Conservation (phyloP, 192 early-diverging fungal genomes). For the Mortierella alpina region DNA sequence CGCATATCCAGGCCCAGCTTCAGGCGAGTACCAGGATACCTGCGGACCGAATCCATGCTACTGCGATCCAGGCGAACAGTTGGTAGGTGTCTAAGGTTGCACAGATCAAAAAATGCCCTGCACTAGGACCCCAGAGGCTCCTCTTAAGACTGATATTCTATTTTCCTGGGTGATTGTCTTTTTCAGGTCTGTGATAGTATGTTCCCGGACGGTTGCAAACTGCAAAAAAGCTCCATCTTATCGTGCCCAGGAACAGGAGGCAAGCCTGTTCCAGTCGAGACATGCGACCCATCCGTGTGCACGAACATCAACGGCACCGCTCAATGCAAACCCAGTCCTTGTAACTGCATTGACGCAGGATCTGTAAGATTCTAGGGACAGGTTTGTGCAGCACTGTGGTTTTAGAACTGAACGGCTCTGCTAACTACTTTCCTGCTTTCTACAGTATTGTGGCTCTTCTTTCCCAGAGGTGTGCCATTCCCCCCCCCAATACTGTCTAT, state of each 20-base stretch:
- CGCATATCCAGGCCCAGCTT: no score
- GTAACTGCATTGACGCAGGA: neutral
- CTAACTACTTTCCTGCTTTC: neutral
- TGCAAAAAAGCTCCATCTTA: neutral
- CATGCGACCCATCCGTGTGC: neutral
- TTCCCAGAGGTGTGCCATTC: conserved; percentile 2
- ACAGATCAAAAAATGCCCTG: no score
- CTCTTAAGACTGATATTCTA: no score
- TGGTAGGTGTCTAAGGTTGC: neutral
- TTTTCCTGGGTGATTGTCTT: no score
- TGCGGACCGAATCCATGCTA: conserved; percentile 9
- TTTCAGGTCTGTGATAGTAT: no score
- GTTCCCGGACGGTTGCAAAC: neutral
- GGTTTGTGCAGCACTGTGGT: no score
- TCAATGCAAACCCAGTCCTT: neutral
- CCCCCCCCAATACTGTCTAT: conserved; percentile 1
- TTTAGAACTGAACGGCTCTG: no score
- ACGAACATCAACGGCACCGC: neutral
- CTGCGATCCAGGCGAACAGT: conserved; percentile 2
- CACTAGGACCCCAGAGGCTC: no score
- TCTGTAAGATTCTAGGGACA: neutral
- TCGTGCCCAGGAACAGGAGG: conserved; percentile 6
- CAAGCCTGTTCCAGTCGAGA: neutral
- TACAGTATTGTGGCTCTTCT: conserved; percentile 10
- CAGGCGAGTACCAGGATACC: conserved; percentile 7